Percentiles rank a stretch among this genome's conserved stretches.
phyloP scores from a whole-genome alignment of 345 rosid genomes.

The Gossypium herbaceum region DNA sequence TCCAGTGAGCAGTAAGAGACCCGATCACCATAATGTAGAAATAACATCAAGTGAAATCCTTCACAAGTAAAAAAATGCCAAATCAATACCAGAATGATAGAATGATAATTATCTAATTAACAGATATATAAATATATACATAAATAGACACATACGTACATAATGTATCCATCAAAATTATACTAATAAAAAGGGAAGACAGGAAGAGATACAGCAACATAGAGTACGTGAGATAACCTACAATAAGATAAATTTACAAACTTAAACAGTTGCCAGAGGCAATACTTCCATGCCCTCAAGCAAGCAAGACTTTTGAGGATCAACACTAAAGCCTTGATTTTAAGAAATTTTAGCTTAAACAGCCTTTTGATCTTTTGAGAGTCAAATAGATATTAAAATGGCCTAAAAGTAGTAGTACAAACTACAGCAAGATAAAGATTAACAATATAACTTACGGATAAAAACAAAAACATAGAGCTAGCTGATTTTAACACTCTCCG shows the following conservation, averaged over 20 bases:
- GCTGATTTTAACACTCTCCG: constrained; percentile 5
- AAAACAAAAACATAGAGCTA: background rate
- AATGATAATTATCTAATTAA: background rate
- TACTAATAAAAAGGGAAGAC: background rate
- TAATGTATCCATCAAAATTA: background rate
- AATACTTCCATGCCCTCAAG: background rate
- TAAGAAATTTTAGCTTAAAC: background rate
- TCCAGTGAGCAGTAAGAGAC: background rate
- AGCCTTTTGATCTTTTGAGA: background rate
- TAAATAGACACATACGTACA: background rate
- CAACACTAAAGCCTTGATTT: background rate
- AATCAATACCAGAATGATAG: background rate
- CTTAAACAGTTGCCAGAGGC: too few species aligned
- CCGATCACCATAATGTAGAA: background rate
- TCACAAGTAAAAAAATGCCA: background rate
- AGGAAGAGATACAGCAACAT: background rate
- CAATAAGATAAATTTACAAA: too few species aligned
- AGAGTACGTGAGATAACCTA: background rate
- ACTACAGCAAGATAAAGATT: background rate
- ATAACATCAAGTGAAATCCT: background rate
- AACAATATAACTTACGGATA: background rate
- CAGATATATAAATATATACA: background rate
- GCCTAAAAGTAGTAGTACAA: too few species aligned
- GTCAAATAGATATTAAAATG: background rate
- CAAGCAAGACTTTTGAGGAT: background rate